A percentile compares a stretch with the other conserved stretches of the same genome.
Evolutionary conservation across 2,329 filamentous ascomycete genomes (phyloP).

Genomic region (Penicillium sp.): DNA sequence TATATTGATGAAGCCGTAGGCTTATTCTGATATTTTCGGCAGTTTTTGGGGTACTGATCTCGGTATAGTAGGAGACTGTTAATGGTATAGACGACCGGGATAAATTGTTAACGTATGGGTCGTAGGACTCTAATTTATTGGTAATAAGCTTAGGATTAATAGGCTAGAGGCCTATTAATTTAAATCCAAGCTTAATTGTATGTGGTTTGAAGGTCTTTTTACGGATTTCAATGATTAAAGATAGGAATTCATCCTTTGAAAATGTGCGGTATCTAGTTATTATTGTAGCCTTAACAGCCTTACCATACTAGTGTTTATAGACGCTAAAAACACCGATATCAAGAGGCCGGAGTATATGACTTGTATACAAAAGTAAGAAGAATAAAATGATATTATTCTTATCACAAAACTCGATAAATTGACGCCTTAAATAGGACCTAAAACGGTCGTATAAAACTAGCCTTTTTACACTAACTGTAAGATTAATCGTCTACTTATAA

Average conservation of each 20-base stretch:
- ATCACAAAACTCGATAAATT: neutral
- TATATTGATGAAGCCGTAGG: neutral
- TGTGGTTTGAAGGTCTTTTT: neutral
- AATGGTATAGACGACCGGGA: neutral
- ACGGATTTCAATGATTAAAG: neutral
- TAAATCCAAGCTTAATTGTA: neutral
- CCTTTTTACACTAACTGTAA: neutral
- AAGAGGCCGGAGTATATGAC: neutral
- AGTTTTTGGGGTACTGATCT: neutral
- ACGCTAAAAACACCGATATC: neutral
- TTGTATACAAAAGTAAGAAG: neutral
- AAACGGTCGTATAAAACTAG: neutral
- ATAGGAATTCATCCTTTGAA: neutral
- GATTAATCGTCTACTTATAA: neutral
- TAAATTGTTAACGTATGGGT: neutral
- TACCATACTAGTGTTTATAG: neutral
- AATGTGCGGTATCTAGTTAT: neutral
- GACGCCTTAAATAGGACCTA: neutral
- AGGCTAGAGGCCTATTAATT: neutral
- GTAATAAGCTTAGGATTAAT: neutral
- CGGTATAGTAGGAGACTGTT: neutral
- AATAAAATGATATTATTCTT: neutral
- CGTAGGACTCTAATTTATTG: neutral
- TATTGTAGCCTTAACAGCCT: neutral
- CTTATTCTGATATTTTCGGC: neutral